Conservation (phyloP, 148 eudicot genomes). For the Amaranthus palmeri region DNA sequence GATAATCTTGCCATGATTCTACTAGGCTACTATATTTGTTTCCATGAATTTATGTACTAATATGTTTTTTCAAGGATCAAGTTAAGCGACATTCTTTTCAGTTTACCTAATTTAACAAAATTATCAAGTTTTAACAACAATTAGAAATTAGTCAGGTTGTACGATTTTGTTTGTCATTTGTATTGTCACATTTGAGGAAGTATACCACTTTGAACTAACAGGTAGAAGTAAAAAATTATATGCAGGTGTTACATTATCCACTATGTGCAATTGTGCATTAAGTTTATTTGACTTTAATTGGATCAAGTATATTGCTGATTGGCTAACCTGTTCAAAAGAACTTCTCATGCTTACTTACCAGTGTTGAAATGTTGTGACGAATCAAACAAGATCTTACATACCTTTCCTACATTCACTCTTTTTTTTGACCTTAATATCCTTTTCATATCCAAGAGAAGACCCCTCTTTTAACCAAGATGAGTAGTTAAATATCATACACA, state of each 20-base stretch:
- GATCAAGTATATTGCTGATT: neutral
- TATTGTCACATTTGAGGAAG: neutral
- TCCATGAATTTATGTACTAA: neutral
- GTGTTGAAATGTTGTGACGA: no score
- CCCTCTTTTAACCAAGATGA: no score
- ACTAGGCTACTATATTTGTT: neutral
- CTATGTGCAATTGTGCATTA: no score
- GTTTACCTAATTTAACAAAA: neutral
- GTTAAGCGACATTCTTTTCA: neutral
- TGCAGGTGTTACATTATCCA: no score
- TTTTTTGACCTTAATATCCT: no score
- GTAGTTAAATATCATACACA: no score
- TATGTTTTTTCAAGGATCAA: neutral
- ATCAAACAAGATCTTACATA: no score
- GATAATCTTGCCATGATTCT: neutral
- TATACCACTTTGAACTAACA: no score
- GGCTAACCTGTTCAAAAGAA: neutral
- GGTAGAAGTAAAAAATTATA: no score
- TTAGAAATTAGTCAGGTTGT: neutral
- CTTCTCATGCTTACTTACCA: no score
- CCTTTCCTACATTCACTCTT: no score
- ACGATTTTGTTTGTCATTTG: neutral
- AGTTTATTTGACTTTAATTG: neutral
- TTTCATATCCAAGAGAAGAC: no score
- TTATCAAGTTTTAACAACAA: neutral